A percentile compares a stretch with the other conserved stretches of the same genome.
These are phyloP conservation scores for Citrus australasica DNA, from an alignment of 345 rosid species.

Conservation along the genomic window DNA sequence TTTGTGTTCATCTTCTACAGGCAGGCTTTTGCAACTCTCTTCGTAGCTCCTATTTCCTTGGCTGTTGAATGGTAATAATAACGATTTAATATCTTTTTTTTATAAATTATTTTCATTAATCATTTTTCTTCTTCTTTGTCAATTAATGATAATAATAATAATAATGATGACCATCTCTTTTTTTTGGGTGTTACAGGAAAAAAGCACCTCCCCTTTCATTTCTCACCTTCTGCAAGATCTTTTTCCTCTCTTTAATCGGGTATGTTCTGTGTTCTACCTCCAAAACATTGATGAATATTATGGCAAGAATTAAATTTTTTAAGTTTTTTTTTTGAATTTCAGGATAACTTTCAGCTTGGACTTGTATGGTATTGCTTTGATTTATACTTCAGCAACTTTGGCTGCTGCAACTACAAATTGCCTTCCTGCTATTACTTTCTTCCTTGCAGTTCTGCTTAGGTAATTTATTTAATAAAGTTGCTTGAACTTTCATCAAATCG, in stretches of 20 bases:
- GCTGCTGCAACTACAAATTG: slow-evolving; percentile 83
- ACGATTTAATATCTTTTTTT: background rate
- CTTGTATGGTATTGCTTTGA: slow-evolving; percentile 63
- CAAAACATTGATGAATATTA: background rate
- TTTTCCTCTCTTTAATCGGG: slow-evolving; percentile 73
- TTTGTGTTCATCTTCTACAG: slow-evolving; percentile 80
- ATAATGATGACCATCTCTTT: background rate
- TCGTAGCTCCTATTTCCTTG: slow-evolving; percentile 69
- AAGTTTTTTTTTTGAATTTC: background rate
- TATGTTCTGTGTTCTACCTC: slow-evolving; percentile 18
- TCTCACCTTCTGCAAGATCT: slow-evolving; percentile 69
- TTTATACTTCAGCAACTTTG: slow-evolving; percentile 74
- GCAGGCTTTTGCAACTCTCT: slow-evolving; percentile 72
- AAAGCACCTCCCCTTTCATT: slow-evolving; percentile 63
- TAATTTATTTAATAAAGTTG: slow-evolving; percentile 7
- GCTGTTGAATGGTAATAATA: slow-evolving; percentile 62
- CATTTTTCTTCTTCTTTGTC: background rate
- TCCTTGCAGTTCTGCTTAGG: slow-evolving; percentile 79
- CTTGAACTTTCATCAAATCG: background rate
- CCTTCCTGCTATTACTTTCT: slow-evolving; percentile 89
- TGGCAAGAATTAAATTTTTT: background rate
- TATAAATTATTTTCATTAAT: too few relatives aligned
- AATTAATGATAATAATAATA: too few relatives aligned
- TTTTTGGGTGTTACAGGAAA: slow-evolving; percentile 41
- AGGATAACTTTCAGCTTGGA: slow-evolving; percentile 69